Evolutionary conservation across 1,139 yeast species (phyloP).

Genomic region (Taphrina deformans): DNA sequence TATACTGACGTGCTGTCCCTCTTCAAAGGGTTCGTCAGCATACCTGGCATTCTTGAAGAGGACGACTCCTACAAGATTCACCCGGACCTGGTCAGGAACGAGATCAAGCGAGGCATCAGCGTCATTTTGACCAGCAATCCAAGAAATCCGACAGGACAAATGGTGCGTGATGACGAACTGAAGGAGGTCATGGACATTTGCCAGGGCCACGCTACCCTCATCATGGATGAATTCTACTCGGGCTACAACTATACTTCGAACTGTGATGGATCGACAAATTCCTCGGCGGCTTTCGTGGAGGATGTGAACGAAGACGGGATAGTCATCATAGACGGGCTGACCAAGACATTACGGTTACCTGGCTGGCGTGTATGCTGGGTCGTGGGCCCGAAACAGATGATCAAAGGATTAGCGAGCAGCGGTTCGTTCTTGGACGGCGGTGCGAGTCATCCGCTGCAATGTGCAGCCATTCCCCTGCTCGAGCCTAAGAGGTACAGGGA

Average conservation of each 20-base stretch:
- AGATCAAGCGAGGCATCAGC: conserved; percentile 62
- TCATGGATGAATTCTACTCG: conserved; percentile 69
- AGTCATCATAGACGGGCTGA: conserved; percentile 62
- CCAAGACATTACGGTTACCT: conserved; percentile 66
- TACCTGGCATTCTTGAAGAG: conserved; percentile 65
- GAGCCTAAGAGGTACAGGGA: conserved; percentile 54
- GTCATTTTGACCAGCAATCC: conserved; percentile 64
- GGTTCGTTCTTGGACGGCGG: conserved; percentile 70
- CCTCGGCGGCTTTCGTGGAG: conserved; percentile 58
- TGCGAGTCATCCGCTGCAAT: conserved; percentile 64
- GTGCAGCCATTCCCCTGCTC: conserved; percentile 61
- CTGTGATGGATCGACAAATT: conserved; percentile 58
- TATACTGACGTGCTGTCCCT: conserved; percentile 70
- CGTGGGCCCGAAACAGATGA: conserved; percentile 65
- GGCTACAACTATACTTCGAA: conserved; percentile 63
- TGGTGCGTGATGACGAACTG: conserved; percentile 57
- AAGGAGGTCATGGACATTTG: conserved; percentile 59
- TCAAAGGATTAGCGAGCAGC: conserved; percentile 60
- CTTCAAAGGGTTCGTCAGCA: conserved; percentile 66
- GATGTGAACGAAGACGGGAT: conserved; percentile 66
- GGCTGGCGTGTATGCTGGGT: conserved; percentile 75
- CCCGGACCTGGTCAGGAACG: conserved; percentile 57
- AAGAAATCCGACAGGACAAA: conserved; percentile 66
- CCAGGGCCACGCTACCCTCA: conserved; percentile 58
- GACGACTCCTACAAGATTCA: conserved; percentile 63